Base-by-base conservation (phyloP, 2,329 filamentous ascomycete genomes). In the Dactylellina leptospora region DNA sequence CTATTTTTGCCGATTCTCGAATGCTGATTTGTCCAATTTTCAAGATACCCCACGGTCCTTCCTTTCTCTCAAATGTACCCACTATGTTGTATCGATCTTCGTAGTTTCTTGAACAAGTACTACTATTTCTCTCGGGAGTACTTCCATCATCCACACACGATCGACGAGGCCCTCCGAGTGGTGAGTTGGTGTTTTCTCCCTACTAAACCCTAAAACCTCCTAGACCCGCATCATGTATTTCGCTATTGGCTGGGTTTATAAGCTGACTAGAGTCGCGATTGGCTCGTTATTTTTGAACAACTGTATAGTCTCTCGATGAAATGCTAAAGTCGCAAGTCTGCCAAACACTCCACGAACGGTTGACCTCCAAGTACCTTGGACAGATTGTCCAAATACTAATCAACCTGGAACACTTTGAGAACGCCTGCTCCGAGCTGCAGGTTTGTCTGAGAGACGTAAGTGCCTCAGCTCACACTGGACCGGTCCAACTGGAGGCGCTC, bases 11-110 rank as follows among this genome's bases (percentile, higher is more conserved):
- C 27, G 38, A 53, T 40, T 36, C 23, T 9, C 16, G 16, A 50
- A 40, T 44, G 22, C 54, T 33, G 22, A 48, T 54, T 73, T 54
- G 54, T 22, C 42, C 44, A 18, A 73, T 51, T 16, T 10, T 40
- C 74, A n/a, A 93, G 90, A 10, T 96, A 96, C 79, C 96, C 95
- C 3, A 96, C 90, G 76, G 91, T 97, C n/a, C 83, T 99, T 1
- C 96, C 95, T 0, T 99, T 99, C 79, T 97, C 93, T 10, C 93
- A 97, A 77, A 99, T 99, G 95, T 99, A 99, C 78, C 93, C 95
- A 0, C 84, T 97, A 28, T 97, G 95, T 81, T 99, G 95, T 82
- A 97, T 97, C 78, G 92, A 97, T 78, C 97, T 99, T 76, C 87
- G 93, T 40, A 97, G 97, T 80, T 97, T 99, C 79, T 83, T 97